A percentile compares a stretch with the other conserved stretches of the same genome.
phyloP scores from a whole-genome alignment of 2,329 filamentous ascomycete genomes.

The Claviceps sp. region DNA sequence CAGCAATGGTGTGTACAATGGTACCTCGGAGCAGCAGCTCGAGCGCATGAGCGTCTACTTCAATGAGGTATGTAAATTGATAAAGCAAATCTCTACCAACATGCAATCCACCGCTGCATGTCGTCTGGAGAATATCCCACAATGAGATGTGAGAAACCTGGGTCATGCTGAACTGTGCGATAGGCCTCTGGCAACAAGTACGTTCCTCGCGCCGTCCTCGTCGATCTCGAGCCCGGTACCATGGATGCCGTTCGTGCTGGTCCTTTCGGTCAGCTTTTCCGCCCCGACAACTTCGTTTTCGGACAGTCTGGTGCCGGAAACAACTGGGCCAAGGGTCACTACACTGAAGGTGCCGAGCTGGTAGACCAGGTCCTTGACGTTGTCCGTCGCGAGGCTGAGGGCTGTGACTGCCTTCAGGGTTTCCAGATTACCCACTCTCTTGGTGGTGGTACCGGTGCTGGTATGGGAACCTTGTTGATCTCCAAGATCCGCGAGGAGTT shows the following conservation, averaged over 20 bases:
- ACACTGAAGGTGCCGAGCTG: conserved; percentile 97
- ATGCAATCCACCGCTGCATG: background rate
- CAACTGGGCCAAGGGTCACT: conserved; percentile 99
- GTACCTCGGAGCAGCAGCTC: conserved; percentile 87
- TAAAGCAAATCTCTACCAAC: conserved; percentile 8
- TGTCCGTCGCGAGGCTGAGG: conserved; percentile 94
- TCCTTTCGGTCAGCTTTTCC: conserved; percentile 97
- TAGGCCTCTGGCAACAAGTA: conserved; percentile 96
- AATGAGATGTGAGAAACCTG: background rate
- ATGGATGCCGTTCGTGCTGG: conserved; percentile 98
- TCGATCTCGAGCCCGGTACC: conserved; percentile 97
- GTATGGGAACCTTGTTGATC: conserved; percentile 98
- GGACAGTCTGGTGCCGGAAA: conserved; percentile 98
- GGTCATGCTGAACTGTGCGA: background rate
- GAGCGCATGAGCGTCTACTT: conserved; percentile 99
- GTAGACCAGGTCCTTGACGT: conserved; percentile 97
- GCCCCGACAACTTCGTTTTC: conserved; percentile 99
- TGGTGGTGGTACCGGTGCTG: conserved; percentile 97
- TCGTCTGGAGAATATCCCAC: background rate
- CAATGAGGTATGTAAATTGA: conserved; percentile 46
- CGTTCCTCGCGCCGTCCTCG: conserved; percentile 95
- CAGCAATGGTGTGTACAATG: conserved; percentile 96
- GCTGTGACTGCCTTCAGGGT: conserved; percentile 97
- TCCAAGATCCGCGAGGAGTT: conserved; percentile 99
- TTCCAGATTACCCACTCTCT: conserved; percentile 99